Conservation (phyloP, 768 basidiomycete species). For the Boletus patriciae region DNA sequence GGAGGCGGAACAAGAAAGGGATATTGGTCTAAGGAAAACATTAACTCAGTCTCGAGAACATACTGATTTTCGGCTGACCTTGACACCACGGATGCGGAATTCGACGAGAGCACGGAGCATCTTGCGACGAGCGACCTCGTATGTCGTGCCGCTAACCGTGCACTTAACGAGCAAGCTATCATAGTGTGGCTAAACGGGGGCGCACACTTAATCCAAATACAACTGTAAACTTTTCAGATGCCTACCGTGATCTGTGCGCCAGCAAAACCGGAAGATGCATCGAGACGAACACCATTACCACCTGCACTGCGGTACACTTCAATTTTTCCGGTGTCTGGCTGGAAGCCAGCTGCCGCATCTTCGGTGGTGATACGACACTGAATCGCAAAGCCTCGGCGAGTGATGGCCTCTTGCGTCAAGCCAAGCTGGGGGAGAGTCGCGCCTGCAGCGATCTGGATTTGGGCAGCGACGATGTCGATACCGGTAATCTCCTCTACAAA, state of each 20-base stretch:
- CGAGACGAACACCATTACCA: conserved; percentile 96
- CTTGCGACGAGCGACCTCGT: conserved; percentile 97
- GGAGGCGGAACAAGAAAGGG: conserved; percentile 96
- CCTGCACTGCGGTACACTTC: conserved; percentile 99
- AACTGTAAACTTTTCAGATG: conserved; percentile 1
- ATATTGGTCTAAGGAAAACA: conserved; percentile 78
- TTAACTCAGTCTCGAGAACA: neutral
- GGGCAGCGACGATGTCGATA: conserved; percentile 98
- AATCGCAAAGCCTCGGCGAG: conserved; percentile 95
- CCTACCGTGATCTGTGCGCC: conserved; percentile 96
- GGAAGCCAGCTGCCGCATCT: conserved; percentile 89
- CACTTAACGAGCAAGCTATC: conserved; percentile 98
- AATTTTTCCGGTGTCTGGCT: conserved; percentile 98
- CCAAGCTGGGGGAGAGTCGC: conserved; percentile 95
- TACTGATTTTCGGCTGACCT: conserved; percentile 45
- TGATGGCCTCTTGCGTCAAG: conserved; percentile 92
- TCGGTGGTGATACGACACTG: conserved; percentile 99
- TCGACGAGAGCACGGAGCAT: conserved; percentile 99
- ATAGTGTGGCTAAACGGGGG: conserved; percentile 77
- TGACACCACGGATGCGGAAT: conserved; percentile 98
- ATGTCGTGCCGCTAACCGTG: conserved; percentile 93
- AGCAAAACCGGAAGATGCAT: conserved; percentile 96
- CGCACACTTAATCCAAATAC: conserved; percentile 2
- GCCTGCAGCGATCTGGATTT: conserved; percentile 99
- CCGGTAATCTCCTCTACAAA: conserved; percentile 95